Percentiles rank a stretch among this genome's conserved stretches.
These are phyloP conservation scores for Geotrichum reessii DNA, from an alignment of 1,139 yeast species.

Conservation along the genomic window DNA sequence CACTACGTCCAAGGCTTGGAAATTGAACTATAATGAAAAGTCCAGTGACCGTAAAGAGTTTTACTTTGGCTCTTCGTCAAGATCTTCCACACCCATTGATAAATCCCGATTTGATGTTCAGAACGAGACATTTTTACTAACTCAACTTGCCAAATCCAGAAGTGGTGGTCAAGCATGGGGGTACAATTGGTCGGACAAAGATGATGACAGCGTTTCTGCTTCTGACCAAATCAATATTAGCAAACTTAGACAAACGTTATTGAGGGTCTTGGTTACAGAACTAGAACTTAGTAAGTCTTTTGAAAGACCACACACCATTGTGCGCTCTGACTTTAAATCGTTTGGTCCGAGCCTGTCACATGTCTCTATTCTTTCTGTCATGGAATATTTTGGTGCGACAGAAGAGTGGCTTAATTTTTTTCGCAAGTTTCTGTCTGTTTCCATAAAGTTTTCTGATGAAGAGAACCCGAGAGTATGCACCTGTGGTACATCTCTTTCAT, in stretches of 20 bases:
- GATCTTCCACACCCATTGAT: slow-evolving; percentile 8
- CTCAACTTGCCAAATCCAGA: slow-evolving; percentile 4
- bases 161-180: background rate
- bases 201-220: background rate
- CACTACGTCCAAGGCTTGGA: slow-evolving; percentile 1
- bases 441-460: slow-evolving; percentile 13
- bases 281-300: slow-evolving; percentile 15
- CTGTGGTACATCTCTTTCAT: slow-evolving; percentile 21
- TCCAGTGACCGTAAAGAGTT: background rate
- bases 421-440: slow-evolving; percentile 17
- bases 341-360: slow-evolving; percentile 23
- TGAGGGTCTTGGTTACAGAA: slow-evolving; percentile 19
- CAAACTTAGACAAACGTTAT: slow-evolving; percentile 14
- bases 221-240: background rate
- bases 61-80: background rate
- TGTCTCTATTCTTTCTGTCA: slow-evolving; percentile 18
- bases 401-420: slow-evolving; percentile 21
- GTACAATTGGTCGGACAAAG: slow-evolving; percentile 6
- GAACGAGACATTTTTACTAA: slow-evolving; percentile 3
- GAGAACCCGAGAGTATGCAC: slow-evolving; percentile 10
- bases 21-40: background rate
- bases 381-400: slow-evolving; percentile 21
- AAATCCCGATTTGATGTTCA: slow-evolving; percentile 1
- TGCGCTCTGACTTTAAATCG: slow-evolving; percentile 23
- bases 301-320: slow-evolving; percentile 19